Conservation (phyloP, 179 eudicot species). For the Silene vulgaris region DNA sequence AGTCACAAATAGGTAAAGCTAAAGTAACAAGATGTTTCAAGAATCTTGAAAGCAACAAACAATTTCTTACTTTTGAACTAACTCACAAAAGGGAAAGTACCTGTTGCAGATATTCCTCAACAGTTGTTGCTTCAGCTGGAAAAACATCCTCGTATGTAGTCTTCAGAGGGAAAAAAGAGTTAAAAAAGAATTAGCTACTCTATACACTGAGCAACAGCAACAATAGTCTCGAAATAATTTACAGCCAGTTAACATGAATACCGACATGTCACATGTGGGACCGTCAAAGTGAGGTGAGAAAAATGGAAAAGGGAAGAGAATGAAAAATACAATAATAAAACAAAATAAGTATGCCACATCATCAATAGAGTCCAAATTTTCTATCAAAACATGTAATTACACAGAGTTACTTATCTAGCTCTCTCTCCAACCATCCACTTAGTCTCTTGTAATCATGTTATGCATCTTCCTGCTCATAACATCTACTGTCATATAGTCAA, state of each 20-base stretch:
- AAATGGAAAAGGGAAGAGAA: neutral
- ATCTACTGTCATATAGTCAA: neutral
- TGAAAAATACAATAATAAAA: neutral
- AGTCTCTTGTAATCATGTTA: neutral
- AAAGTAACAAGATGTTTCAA: neutral
- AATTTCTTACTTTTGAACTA: neutral
- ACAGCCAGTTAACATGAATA: neutral
- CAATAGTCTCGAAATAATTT: neutral
- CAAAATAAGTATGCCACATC: neutral
- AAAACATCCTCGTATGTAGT: conserved; percentile 94
- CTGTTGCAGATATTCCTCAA: conserved; percentile 94
- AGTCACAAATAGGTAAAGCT: neutral
- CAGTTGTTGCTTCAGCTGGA: conserved; percentile 89
- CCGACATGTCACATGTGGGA: no score
- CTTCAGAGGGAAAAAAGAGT: conserved; percentile 32
- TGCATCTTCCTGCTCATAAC: neutral
- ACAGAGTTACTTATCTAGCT: neutral
- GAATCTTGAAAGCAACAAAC: neutral
- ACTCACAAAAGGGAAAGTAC: conserved; percentile 30
- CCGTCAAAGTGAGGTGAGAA: neutral
- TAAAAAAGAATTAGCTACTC: conserved; percentile 8
- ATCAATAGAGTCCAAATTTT: neutral
- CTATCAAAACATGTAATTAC: neutral
- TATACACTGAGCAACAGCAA: conserved; percentile 1
- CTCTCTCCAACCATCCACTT: neutral